A percentile compares a stretch with the other conserved stretches of the same genome.
phyloP scores from a whole-genome alignment of 306 rosid genomes.

The Cucurbita pepo region DNA sequence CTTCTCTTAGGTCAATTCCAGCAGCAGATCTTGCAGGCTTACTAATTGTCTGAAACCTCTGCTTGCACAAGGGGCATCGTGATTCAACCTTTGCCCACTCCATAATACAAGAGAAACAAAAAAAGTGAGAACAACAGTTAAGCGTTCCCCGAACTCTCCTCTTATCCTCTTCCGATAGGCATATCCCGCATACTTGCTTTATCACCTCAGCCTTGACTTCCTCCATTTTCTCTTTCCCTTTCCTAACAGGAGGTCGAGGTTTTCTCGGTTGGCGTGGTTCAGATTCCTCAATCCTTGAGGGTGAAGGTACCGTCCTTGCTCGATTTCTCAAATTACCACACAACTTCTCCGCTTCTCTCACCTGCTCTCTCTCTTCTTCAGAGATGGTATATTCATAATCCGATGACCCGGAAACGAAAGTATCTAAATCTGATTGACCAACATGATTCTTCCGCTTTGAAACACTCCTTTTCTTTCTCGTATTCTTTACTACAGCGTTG shows the following conservation, averaged over 20 bases:
- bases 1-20: conserved; percentile 55
- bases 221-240: conserved; percentile 83
- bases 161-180: conserved; percentile 86
- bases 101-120: conserved; percentile 85
- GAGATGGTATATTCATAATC: conserved; percentile 70
- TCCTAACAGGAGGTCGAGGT: conserved; percentile 46
- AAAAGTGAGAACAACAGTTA: conserved; percentile 81
- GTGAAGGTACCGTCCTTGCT: conserved; percentile 34
- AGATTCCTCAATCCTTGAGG: conserved; percentile 18
- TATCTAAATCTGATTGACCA: conserved; percentile 35
- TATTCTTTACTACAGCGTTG: conserved; percentile 14
- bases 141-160: conserved; percentile 80
- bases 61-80: conserved; percentile 97
- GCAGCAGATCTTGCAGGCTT: conserved; percentile 53
- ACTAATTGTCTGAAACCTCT: conserved; percentile 73
- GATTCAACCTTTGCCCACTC: conserved; percentile 99
- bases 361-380: conserved; percentile 97
- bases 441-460: conserved; percentile 25
- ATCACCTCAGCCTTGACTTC: conserved; percentile 40
- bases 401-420: conserved; percentile 37
- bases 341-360: conserved; percentile 69
- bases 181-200: conserved; percentile 88
- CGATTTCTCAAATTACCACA: conserved; percentile 30
- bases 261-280: conserved; percentile 26
- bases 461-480: conserved; percentile 17